A percentile compares a stretch with the other conserved stretches of the same genome.
Conservation (phyloP, 2,329 filamentous ascomycete genomes). For the Fusarium luffae region DNA sequence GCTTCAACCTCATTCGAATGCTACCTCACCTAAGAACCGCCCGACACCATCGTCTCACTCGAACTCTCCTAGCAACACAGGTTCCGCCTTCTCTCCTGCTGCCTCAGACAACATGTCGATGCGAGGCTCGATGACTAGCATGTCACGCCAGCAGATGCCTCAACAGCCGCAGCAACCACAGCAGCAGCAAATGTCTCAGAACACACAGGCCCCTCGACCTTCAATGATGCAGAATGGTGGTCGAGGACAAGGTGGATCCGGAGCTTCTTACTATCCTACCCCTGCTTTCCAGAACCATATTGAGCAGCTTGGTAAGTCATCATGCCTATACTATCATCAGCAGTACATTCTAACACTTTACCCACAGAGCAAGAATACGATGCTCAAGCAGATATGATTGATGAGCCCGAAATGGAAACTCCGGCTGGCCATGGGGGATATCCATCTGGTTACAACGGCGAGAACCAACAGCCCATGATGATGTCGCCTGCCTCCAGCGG, state of each 20-base stretch:
- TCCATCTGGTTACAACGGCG: constrained; percentile 63
- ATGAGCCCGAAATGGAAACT: constrained; percentile 79
- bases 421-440: constrained; percentile 74
- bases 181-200: constrained; percentile 40
- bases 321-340: constrained; percentile 56
- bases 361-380: constrained; percentile 96
- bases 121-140: constrained; percentile 52
- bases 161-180: constrained; percentile 45
- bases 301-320: constrained; percentile 88
- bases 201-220: constrained; percentile 43
- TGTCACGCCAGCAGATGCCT: constrained; percentile 49
- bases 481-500: constrained; percentile 56
- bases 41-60: constrained; percentile 85
- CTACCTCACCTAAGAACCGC: constrained; percentile 74
- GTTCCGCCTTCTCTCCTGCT: constrained; percentile 57
- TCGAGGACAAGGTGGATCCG: constrained; percentile 53
- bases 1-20: constrained; percentile 65
- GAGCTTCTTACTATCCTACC: constrained; percentile 78
- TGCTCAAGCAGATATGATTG: constrained; percentile 86
- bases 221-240: constrained; percentile 53
- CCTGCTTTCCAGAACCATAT: constrained; percentile 91
- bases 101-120: constrained; percentile 62
- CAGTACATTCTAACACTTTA: constrained; percentile 73
- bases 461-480: constrained; percentile 56
- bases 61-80: constrained; percentile 64